These are phyloP conservation scores for Yamadazyma songkhlaensis DNA, from an alignment of 1,139 yeast species.

Conservation along the genomic window DNA sequence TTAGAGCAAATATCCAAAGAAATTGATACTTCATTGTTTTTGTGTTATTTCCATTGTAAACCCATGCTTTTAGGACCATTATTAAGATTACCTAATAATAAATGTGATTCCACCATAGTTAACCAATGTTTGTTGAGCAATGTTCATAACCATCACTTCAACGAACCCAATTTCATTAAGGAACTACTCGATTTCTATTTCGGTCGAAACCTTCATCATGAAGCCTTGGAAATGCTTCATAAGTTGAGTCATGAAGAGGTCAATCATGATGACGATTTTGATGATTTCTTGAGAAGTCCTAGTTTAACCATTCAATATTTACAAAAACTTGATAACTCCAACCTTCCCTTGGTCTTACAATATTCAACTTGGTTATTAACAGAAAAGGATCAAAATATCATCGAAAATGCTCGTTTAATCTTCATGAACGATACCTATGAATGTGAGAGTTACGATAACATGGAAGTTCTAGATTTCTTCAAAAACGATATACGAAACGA, in stretches of 20 bases:
- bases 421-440: conserved; percentile 69
- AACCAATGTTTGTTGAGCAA: conserved; percentile 45
- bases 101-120: conserved; percentile 67
- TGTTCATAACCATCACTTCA: conserved; percentile 22
- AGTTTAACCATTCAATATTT: conserved; percentile 61
- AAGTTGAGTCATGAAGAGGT: conserved; percentile 29
- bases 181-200: conserved; percentile 81
- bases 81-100: conserved; percentile 66
- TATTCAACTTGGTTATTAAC: conserved; percentile 57
- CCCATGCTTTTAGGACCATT: conserved; percentile 82
- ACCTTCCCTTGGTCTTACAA: conserved; percentile 56
- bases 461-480: conserved; percentile 52
- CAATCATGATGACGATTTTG: conserved; percentile 21
- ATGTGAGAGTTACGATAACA: conserved; percentile 56
- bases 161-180: conserved; percentile 49
- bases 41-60: conserved; percentile 64
- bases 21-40: conserved; percentile 78
- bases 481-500: conserved; percentile 21
- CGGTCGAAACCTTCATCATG: conserved; percentile 58
- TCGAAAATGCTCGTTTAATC: conserved; percentile 44
- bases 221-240: conserved; percentile 62
- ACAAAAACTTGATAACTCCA: conserved; percentile 52
- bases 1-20: conserved; percentile 20
- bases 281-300: conserved; percentile 39
- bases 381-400: conserved; percentile 22